Evolutionary conservation across 805 yeast genomes (phyloP), one percentile per base, ranked within the genome.

Genomic region (Kazachstania martiniae): DNA sequence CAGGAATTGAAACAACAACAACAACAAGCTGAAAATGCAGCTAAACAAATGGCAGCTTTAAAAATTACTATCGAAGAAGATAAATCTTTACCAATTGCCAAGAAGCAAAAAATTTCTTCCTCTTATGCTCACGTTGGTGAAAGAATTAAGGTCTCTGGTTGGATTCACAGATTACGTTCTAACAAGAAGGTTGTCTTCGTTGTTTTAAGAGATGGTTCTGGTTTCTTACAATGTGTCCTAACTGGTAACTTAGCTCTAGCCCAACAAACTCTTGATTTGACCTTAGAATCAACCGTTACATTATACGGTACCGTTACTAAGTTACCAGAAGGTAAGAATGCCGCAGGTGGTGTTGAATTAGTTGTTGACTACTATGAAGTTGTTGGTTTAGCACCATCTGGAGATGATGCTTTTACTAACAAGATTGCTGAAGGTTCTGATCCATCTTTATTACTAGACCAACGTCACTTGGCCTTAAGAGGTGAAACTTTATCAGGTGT

Each of bases 341-440:
- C 98, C 8, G 95, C 96, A 37, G 97, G 97, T 42, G 95, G 94
- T 40, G 93, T 89, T 42, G 99, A 91, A 64, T 71, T 93, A 48
- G 69, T 70, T 40, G 96, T 77, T 35, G 98, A 91, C 61, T 91
- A 70, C 66, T 91, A 87, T 59, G 78, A 81, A 58, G 66, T 91
- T 35, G 66, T 87, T 37, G 95, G 96, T 33, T 70, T 84, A 41
- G 98, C 99, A 27, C 99, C 99, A 46, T 63, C 87, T 36, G 99
- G 98, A 35, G 94, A 85, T 28, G 97, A 87, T 27, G 76, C 97
- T 4, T 80, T 91, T 70, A 74, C 94, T 53, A 93, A 91, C 79
- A 83, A 80, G 62, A 77, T 91, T 37, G 89, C 81, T 58, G 97
- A 91, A 63, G 76, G 74, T 45, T 84, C 95, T 26, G 98, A 91